Conservation (phyloP, 768 basidiomycete species). For the Trametes elegans region DNA sequence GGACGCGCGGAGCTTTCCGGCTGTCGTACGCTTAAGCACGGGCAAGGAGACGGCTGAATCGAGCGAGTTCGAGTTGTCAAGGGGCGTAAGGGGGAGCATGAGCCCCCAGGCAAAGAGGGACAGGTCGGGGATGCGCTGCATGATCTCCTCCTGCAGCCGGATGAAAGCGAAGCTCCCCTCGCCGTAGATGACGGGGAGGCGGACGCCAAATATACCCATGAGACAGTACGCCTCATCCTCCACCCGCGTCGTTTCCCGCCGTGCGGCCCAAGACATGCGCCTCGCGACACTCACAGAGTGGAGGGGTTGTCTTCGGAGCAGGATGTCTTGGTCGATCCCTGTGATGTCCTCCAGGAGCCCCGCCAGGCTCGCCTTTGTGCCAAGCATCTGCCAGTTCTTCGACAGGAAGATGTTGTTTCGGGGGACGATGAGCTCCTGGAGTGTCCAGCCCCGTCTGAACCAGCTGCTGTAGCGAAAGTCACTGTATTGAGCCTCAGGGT, state of each 20-base stretch:
- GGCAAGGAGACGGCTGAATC: background rate
- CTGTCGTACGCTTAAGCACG: background rate
- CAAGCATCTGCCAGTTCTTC: background rate
- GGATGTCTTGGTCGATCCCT: background rate
- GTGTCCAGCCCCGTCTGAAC: too few relatives aligned
- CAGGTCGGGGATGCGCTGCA: too few relatives aligned
- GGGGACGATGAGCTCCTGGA: conserved; percentile 2
- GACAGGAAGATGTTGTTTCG: background rate
- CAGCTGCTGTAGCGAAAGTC: background rate
- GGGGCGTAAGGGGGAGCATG: too few relatives aligned
- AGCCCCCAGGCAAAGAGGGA: too few relatives aligned
- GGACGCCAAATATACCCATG: too few relatives aligned
- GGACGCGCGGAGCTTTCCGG: background rate
- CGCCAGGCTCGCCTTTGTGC: background rate
- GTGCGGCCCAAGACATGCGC: conserved; percentile 3
- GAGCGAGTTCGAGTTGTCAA: too few relatives aligned
- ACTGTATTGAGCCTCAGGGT: background rate
- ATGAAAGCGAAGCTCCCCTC: too few relatives aligned
- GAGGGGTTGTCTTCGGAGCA: background rate
- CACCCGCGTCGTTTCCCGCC: background rate
- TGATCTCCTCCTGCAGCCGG: too few relatives aligned
- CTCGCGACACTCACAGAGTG: background rate
- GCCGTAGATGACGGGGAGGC: too few relatives aligned
- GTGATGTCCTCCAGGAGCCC: background rate
- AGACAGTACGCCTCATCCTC: conserved; percentile 5